A percentile compares a stretch with the other conserved stretches of the same genome.
These are phyloP conservation scores for Leucocoprinus sp. DNA, from an alignment of 768 basidiomycete species.

Conservation along the genomic window DNA sequence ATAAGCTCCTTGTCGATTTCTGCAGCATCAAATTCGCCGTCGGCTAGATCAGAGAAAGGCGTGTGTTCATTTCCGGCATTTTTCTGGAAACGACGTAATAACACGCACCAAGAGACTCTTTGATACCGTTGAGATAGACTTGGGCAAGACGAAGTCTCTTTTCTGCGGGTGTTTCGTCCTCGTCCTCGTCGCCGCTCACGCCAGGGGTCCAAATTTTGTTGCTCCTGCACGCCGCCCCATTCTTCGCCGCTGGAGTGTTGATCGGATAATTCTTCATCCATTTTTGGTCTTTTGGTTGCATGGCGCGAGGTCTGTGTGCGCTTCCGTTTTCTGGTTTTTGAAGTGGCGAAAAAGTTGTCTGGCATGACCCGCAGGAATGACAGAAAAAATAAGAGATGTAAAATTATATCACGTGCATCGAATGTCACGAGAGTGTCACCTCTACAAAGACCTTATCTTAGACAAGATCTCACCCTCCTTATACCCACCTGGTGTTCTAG, in stretches of 20 bases:
- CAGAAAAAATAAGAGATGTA: no score
- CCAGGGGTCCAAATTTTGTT: conserved; percentile 64
- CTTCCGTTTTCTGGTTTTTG: conserved; percentile 57
- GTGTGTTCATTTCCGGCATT: background rate
- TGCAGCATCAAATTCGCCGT: conserved; percentile 90
- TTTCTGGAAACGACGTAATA: conserved; percentile 1
- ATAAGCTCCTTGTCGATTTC: conserved; percentile 94
- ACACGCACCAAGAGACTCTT: conserved; percentile 58
- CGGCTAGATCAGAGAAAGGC: conserved; percentile 36
- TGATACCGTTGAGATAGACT: conserved; percentile 81
- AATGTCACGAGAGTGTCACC: no score
- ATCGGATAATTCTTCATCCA: conserved; percentile 68
- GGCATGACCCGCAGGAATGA: conserved; percentile 41
- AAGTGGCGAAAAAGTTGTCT: conserved; percentile 71
- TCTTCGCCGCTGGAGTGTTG: conserved; percentile 47
- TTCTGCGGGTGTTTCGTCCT: conserved; percentile 85
- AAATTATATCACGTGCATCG: background rate
- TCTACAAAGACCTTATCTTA: no score
- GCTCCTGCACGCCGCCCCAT: conserved; percentile 50
- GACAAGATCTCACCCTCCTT: no score
- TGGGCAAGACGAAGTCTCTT: conserved; percentile 89
- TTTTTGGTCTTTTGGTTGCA: conserved; percentile 16
- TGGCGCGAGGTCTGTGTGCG: conserved; percentile 25
- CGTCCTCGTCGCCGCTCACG: conserved; percentile 75
- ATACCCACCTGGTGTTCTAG: no score